These are phyloP conservation scores for Cyclanthera cordifolia DNA, from an alignment of 306 rosid species.

Conservation along the genomic window DNA sequence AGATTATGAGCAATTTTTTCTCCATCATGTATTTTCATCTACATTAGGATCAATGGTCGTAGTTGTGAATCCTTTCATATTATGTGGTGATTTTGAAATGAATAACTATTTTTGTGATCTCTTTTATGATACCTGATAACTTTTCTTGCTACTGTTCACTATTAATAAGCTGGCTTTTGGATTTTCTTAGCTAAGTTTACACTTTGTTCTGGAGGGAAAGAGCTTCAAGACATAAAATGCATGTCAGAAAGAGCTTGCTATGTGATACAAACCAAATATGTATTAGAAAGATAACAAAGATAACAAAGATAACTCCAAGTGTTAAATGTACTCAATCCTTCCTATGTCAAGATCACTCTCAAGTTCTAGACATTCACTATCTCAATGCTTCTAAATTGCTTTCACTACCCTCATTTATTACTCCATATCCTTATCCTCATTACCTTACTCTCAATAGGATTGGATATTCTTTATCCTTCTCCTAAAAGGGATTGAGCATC, in stretches of 20 bases:
- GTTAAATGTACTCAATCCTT: no score
- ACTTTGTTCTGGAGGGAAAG: not conserved
- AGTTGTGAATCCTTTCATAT: not conserved
- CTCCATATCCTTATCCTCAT: no score
- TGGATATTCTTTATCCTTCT: no score
- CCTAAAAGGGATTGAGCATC: no score
- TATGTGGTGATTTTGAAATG: not conserved
- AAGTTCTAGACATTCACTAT: no score
- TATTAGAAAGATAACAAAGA: no score
- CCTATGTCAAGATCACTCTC: no score
- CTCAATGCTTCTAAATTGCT: no score
- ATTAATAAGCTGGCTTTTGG: not conserved
- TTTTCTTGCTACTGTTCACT: not conserved
- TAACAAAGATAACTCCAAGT: no score
- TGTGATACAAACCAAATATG: no score
- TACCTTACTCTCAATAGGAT: no score
- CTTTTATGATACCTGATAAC: not conserved
- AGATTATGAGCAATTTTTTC: not conserved
- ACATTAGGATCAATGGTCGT: not conserved
- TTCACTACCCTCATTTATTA: no score
- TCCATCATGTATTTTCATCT: not conserved
- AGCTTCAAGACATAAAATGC: not conserved
- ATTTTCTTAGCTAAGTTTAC: not conserved
- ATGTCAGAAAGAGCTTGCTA: not conserved
- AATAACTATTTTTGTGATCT: not conserved